Evolutionary conservation across 1,139 yeast species (phyloP), one percentile per base, ranked within the genome.

Genomic region (Sugiyamaella novakii): DNA sequence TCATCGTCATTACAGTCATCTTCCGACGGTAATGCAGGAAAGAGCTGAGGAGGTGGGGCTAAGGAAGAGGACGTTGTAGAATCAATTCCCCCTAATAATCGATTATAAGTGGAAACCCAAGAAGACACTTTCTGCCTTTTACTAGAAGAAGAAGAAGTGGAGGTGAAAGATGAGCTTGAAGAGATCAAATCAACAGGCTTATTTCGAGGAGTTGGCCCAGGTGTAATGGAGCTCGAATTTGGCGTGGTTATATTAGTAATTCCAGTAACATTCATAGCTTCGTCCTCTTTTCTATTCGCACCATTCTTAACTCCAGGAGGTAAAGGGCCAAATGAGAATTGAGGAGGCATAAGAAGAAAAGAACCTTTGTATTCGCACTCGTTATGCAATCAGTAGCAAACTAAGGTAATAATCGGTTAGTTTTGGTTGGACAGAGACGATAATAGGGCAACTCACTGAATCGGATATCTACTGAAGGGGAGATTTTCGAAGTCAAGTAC

Each of bases 281-380:
- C n/a, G n/a, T n/a, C n/a, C n/a, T n/a, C n/a, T n/a, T n/a, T n/a
- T n/a, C n/a, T n/a, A n/a, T n/a, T n/a, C n/a, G n/a, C n/a, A 37
- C 15, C 41, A 22, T 27, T 35, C 25, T 21, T 33, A 4, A 48
- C 52, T 17, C 54, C 55, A 5, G 50, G 25, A 1, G 55, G 53
- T 14, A 52, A 43, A 21, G 48, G 39, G 11, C 56, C 56, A 43
- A 51, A 51, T n/a, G 47, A 35, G 30, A 47, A 52, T 28, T 38
- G 31, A 12, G 21, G 48, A 21, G 36, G 21, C 53, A 50, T 50
- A 21, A n/a, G 17, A 19, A 19, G 22, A 31, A n/a, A n/a, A n/a
- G n/a, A n/a, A n/a, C n/a, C n/a, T n/a, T n/a, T n/a, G n/a, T n/a
- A n/a, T n/a, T n/a, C n/a, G n/a, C n/a, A n/a, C n/a, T n/a, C n/a